phyloP scores from a whole-genome alignment of 331 rosid species.

The Stylosanthes scabra region DNA sequence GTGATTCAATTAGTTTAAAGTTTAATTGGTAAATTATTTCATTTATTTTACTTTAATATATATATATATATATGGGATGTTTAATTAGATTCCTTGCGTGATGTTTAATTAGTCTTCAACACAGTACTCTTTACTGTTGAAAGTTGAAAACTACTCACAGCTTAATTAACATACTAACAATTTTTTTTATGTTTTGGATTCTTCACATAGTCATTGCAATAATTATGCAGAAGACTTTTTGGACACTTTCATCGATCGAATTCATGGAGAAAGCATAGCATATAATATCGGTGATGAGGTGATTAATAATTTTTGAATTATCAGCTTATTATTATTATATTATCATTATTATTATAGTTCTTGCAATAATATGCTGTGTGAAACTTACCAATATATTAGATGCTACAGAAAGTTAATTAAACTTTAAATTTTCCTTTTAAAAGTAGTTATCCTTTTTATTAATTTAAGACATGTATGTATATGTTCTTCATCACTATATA shows the following conservation, averaged over 20 bases:
- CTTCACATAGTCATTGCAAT: conserved; percentile 43
- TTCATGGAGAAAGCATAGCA: conserved; percentile 33
- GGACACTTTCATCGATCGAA: conserved; percentile 19
- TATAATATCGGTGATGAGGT: conserved; percentile 28
- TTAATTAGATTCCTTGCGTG: conserved; percentile 45
- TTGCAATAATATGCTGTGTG: not conserved
- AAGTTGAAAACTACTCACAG: conserved; percentile 36
- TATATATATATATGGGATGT: not conserved
- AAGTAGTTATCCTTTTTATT: conserved; percentile 25
- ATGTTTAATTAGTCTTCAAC: conserved; percentile 39
- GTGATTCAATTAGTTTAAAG: not conserved
- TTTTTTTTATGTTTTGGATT: conserved; percentile 23
- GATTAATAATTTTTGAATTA: not conserved
- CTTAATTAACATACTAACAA: not conserved
- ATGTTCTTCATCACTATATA: not conserved
- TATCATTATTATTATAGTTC: not conserved
- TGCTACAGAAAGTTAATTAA: conserved; percentile 11
- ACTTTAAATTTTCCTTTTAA: not conserved
- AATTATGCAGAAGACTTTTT: conserved; percentile 39
- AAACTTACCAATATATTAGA: conserved; percentile 17
- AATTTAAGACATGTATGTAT: not conserved
- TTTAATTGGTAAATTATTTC: not conserved
- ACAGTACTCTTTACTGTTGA: conserved; percentile 41
- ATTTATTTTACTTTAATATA: not conserved
- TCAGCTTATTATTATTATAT: not conserved